Base-by-base conservation (phyloP, 2,329 filamentous ascomycete species). In the Aspergillus calidoustus region DNA sequence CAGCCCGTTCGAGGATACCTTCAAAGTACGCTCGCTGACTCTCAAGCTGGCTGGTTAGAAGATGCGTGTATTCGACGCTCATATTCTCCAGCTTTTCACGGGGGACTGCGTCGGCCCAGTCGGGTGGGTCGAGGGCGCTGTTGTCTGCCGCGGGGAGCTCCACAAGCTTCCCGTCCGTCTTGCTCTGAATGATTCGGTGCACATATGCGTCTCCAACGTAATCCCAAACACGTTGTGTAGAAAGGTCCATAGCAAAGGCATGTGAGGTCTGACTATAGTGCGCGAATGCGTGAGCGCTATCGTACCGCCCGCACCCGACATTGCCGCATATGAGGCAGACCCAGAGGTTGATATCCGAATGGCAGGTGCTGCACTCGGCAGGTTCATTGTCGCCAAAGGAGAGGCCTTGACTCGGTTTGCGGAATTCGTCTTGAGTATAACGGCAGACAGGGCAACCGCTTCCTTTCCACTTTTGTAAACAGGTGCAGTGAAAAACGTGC, bases 211-310 rank as follows among this genome's bases (percentile, higher is more conserved):
- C 95, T 4, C 92, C 93, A 0, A 91, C 92, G 67, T 99, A 99
- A 77, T 99, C 95, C 95, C 95, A 99, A 1, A 99, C 93, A 69
- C 97, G 90, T 75, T 99, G 94, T 0, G 93, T 96, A 64, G 90
- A 88, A 43, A 98, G 87, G 74, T 99, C 95, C 75, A 99, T 91
- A 28, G 93, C 91, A 74, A 97, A 99, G 65, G 91, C 91, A 76
- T 99, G 95, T 4, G 88, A 87, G 3, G 92, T 96, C 59, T 91
- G 86, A 77, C 96, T 93, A 87, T 92, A 97, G 77, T 97, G 93
- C 13, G 91, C 90, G 75, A 96, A 97, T 38, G 94, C 93, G 71
- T 98, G 93, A 0, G 93, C 95, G 30, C 90, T 88, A 76, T 97
- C 96, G 75, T 99, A 99, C 31, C 95, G 88, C 1, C 95, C 95